Percentiles rank a stretch among this genome's conserved stretches.
Evolutionary conservation across 139 green algal species (phyloP).

Genomic region (Chlorella vulgaris): DNA sequence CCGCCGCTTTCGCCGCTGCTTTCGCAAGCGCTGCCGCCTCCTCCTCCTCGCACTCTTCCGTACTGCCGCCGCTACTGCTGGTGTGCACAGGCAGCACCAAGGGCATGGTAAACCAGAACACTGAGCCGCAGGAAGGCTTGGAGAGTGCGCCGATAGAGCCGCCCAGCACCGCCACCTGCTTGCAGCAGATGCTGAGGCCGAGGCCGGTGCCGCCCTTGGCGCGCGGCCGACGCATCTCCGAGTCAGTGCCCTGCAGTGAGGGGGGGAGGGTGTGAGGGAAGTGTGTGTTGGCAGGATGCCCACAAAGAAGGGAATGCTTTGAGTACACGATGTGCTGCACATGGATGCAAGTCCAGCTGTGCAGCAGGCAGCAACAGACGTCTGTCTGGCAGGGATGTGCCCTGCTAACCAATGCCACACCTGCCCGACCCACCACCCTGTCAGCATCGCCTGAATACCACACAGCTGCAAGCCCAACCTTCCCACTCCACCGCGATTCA

Average conservation of each 20-base stretch:
- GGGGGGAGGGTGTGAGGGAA: background rate
- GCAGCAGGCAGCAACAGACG: background rate
- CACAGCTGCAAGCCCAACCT: too few species aligned
- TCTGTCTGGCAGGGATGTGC: too few species aligned
- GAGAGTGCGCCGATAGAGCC: slow-evolving; percentile 77
- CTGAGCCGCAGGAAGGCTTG: slow-evolving; percentile 50
- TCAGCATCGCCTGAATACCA: background rate
- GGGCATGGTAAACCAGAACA: slow-evolving; percentile 85
- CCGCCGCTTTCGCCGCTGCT: background rate
- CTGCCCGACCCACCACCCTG: background rate
- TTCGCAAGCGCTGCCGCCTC: background rate
- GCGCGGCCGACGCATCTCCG: slow-evolving; percentile 73
- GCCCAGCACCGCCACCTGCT: slow-evolving; percentile 82
- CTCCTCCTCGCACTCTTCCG: slow-evolving; percentile 1
- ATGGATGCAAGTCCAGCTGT: too few species aligned
- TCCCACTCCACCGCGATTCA: background rate
- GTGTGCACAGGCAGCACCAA: slow-evolving; percentile 37
- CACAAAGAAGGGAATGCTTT: too few species aligned
- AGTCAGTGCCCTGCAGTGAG: slow-evolving; percentile 67
- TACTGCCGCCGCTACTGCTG: background rate
- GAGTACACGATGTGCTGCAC: too few species aligned
- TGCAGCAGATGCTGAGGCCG: slow-evolving; percentile 74
- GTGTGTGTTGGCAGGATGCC: background rate
- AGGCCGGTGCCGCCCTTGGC: slow-evolving; percentile 71
- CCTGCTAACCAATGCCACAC: background rate